Percentiles rank a stretch among this genome's conserved stretches.
phyloP scores from a whole-genome alignment of 345 rosid genomes.

The Hibiscus syriacus region DNA sequence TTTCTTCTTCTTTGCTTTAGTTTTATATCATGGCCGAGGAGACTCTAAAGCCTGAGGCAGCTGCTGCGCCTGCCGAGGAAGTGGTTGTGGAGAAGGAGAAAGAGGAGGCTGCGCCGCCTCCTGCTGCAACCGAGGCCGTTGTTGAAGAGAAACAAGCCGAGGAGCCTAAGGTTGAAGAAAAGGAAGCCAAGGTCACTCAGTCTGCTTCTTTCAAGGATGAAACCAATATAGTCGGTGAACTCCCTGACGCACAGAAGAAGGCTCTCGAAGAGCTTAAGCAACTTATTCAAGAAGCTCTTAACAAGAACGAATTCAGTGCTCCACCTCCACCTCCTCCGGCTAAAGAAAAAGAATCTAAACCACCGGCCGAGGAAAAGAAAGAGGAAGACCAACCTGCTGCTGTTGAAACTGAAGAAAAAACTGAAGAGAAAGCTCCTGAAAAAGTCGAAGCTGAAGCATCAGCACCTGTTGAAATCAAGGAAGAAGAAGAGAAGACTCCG shows the following conservation, averaged over 20 bases:
- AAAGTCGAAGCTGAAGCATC: constrained; percentile 22
- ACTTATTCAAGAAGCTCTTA: constrained; percentile 50
- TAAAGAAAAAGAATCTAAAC: no score
- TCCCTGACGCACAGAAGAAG: no score
- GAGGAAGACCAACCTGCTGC: constrained; percentile 14
- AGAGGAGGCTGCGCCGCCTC: constrained; percentile 1
- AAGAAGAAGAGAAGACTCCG: constrained; percentile 22
- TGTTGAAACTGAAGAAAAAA: no score
- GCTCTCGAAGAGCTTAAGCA: no score
- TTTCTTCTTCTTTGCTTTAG: background rate
- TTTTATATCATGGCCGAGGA: constrained; percentile 44
- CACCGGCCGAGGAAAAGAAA: constrained; percentile 9
- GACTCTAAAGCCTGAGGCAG: constrained; percentile 16
- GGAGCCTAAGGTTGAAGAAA: background rate
- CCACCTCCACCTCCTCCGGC: constrained; percentile 20
- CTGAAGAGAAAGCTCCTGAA: no score
- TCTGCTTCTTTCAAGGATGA: constrained; percentile 62
- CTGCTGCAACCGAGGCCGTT: background rate
- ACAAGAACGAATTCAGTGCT: constrained; percentile 41
- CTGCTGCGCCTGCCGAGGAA: constrained; percentile 12
- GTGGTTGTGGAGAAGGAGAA: constrained; percentile 17
- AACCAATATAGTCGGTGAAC: constrained; percentile 46
- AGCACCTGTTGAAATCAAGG: constrained; percentile 15
- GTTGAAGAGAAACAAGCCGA: background rate
- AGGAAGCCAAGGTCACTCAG: constrained; percentile 26